phyloP scores from a whole-genome alignment of 306 rosid genomes.

The Pterocarpus santalinus region DNA sequence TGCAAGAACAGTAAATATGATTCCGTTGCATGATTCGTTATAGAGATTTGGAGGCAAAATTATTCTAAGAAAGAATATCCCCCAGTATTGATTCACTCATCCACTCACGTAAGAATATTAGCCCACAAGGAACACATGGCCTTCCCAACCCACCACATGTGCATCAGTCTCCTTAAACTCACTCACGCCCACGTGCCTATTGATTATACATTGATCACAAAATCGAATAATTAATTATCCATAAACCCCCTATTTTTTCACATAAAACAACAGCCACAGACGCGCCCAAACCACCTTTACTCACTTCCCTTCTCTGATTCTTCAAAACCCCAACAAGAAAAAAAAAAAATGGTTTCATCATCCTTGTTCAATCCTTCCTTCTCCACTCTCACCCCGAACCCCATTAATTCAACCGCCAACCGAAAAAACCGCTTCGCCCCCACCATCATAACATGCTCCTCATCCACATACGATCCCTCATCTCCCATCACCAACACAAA shows the following conservation, averaged over 20 bases:
- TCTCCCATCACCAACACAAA: constrained; percentile 5
- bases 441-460: constrained; percentile 43
- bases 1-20: neutral
- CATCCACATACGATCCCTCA: constrained; percentile 49
- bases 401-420: neutral
- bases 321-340: neutral
- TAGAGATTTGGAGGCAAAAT: neutral
- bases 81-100: neutral
- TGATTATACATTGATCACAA: neutral
- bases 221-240: neutral
- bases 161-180: neutral
- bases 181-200: neutral
- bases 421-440: constrained; percentile 21
- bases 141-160: neutral
- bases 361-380: constrained; percentile 57
- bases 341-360: constrained; percentile 41
- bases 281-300: neutral
- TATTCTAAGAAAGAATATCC: neutral
- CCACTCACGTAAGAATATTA: neutral
- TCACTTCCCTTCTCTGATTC: neutral
- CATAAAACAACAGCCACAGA: neutral
- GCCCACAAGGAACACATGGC: neutral
- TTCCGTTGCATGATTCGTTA: neutral
- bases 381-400: constrained; percentile 49
- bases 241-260: neutral